Conservation (phyloP, 2,329 filamentous ascomycete species). For the Dothiorella sarmentorum region DNA sequence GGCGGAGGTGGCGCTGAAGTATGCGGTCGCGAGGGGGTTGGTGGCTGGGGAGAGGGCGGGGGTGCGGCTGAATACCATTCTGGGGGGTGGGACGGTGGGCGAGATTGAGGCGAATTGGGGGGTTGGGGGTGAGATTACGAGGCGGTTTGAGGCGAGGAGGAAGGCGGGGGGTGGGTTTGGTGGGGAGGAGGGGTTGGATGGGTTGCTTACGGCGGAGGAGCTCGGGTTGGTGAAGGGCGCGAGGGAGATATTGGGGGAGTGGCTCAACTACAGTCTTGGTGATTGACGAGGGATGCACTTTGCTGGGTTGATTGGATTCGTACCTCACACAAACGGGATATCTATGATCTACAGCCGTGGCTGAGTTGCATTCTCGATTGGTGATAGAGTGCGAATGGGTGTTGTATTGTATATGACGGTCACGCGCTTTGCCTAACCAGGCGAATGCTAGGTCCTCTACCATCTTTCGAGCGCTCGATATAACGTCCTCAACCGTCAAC, state of each 20-base stretch:
- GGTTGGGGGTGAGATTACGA: background rate
- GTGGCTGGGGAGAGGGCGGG: background rate
- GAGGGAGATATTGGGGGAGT: conserved; percentile 7
- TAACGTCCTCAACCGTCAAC: no score
- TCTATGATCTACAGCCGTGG: no score
- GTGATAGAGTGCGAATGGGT: no score
- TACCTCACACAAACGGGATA: no score
- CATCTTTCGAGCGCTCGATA: no score
- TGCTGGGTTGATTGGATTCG: no score
- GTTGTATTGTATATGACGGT: no score
- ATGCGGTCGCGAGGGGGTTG: background rate
- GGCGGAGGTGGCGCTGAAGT: conserved; percentile 13
- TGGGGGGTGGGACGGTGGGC: background rate
- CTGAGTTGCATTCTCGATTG: no score
- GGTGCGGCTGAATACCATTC: background rate
- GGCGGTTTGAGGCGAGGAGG: background rate
- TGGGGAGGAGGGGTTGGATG: background rate
- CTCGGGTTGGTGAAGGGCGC: background rate
- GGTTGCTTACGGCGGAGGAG: background rate
- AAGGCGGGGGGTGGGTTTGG: background rate
- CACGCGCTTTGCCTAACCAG: no score
- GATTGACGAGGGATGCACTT: background rate
- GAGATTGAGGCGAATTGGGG: conserved; percentile 14
- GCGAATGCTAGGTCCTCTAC: no score
- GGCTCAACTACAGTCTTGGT: conserved; percentile 14